Evolutionary conservation across 495 filamentous ascomycete species (phyloP).

Genomic region (Penicillium pancosmium): DNA sequence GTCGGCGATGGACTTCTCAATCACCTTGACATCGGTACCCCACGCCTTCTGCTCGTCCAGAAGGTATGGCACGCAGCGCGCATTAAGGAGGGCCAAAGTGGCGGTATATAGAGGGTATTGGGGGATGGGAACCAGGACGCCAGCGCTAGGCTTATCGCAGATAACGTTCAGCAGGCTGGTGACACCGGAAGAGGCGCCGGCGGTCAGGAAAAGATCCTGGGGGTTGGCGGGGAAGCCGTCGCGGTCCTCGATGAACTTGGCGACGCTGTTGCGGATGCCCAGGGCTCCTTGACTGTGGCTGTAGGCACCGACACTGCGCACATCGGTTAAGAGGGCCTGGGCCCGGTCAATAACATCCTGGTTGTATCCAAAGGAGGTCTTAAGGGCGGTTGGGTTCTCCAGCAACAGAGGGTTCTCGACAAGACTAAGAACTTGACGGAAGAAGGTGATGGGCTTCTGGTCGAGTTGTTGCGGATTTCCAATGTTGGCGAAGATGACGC

Average conservation of each 20-base stretch:
- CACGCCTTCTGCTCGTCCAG: constrained; percentile 83
- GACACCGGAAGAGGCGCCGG: constrained; percentile 91
- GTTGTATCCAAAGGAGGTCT: constrained; percentile 72
- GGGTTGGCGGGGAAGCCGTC: constrained; percentile 85
- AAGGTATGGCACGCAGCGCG: constrained; percentile 87
- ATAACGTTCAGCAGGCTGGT: constrained; percentile 90
- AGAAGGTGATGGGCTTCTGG: constrained; percentile 98
- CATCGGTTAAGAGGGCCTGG: constrained; percentile 72
- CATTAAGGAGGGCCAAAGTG: constrained; percentile 82
- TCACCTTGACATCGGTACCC: constrained; percentile 81
- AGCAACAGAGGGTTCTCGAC: constrained; percentile 87
- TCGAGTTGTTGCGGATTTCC: constrained; percentile 98
- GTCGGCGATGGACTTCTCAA: constrained; percentile 67
- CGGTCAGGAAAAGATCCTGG: constrained; percentile 80
- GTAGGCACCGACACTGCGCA: constrained; percentile 93
- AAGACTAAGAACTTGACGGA: constrained; percentile 94
- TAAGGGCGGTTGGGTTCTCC: constrained; percentile 72
- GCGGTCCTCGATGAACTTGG: constrained; percentile 86
- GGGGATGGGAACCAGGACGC: constrained; percentile 91
- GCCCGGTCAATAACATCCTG: constrained; percentile 86
- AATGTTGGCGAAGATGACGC: constrained; percentile 95
- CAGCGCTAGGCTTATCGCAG: constrained; percentile 75
- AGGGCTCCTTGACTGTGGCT: constrained; percentile 89
- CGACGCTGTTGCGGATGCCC: constrained; percentile 83
- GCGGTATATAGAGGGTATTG: constrained; percentile 99